Base-by-base conservation (phyloP, 371 early-diverging fungal genomes). In the Conidiobolus coronatus region DNA sequence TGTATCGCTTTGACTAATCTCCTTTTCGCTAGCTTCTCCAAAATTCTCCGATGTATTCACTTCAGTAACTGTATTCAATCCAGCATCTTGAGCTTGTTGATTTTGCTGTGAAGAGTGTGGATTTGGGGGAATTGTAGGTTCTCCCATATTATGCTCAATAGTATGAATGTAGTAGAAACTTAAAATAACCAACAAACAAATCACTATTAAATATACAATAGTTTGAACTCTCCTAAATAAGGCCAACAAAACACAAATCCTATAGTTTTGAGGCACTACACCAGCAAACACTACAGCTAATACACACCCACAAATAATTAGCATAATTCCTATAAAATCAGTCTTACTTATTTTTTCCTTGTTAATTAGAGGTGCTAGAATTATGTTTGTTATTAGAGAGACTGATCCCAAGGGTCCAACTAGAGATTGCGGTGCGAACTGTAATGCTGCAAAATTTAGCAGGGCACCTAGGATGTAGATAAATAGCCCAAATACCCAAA, bases 361-460 rank as follows among this genome's bases (percentile, higher is more conserved):
- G 65, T 88, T 86, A 39, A 88, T 70, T 21, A 81, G 44, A 0
- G 89, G 89, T 1, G 89, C 89, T 38, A 85, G 64, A 36, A 88
- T 73, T 36, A 79, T 77, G 48, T 88, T 88, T 2, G 79, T 72
- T 7, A 88, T 78, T 15, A 88, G 65, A 0, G 87, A 77, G 4
- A 81, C 68, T 3, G 82, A 79, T 24, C 84, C 79, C 23, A 86
- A 66, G 2, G 81, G 83, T 0, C 86, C 85, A 11, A 86, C 67
- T 21, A 88, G 58, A 1, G 86, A 86, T 62, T 88, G 89, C 2
- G 85, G 78, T 5, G 87, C 87, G 56, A 83, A 88, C 36, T 81
- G 69, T 47, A 86, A 63, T 0, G 86, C 83, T 21, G 71, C 54
- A 51, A 86, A 84, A 50, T 77, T 73, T 50, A 73, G 54, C n/a